These are phyloP conservation scores for Lecanicillium sp. DNA, from an alignment of 2,329 filamentous ascomycete genomes.

Conservation along the genomic window DNA sequence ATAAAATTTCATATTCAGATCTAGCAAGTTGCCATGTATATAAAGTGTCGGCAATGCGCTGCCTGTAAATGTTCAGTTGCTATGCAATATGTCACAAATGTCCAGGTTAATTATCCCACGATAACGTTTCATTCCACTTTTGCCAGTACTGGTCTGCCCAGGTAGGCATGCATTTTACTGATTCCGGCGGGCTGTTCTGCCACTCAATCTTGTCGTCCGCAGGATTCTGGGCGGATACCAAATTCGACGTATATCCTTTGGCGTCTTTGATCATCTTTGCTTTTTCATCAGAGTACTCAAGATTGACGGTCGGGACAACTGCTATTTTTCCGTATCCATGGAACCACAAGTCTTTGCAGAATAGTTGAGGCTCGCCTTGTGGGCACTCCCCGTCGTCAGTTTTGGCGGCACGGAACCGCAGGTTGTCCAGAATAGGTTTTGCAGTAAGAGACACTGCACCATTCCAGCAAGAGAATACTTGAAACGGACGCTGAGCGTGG, in stretches of 20 bases:
- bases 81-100: too few species aligned
- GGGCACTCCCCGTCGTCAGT: conserved; percentile 24
- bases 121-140: conserved; percentile 29
- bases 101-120: too few species aligned
- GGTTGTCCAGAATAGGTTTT: conserved; percentile 32
- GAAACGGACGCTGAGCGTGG: conserved; percentile 35
- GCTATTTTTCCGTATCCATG: conserved; percentile 42
- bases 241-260: conserved; percentile 39
- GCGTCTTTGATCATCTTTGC: conserved; percentile 36
- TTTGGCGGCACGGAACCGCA: conserved; percentile 34
- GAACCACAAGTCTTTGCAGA: conserved; percentile 50
- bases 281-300: conserved; percentile 42
- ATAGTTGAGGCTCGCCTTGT: conserved; percentile 45
- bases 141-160: conserved; percentile 33
- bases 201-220: conserved; percentile 30
- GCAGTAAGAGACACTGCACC: conserved; percentile 42
- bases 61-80: too few species aligned
- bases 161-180: conserved; percentile 38
- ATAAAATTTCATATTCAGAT: too few species aligned
- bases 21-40: too few species aligned
- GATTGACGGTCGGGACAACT: conserved; percentile 45
- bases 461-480: conserved; percentile 56
- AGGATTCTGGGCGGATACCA: conserved; percentile 19
- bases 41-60: too few species aligned
- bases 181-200: conserved; percentile 32